Conservation (phyloP, 768 basidiomycete genomes). For the Panaeolus cyanescens region DNA sequence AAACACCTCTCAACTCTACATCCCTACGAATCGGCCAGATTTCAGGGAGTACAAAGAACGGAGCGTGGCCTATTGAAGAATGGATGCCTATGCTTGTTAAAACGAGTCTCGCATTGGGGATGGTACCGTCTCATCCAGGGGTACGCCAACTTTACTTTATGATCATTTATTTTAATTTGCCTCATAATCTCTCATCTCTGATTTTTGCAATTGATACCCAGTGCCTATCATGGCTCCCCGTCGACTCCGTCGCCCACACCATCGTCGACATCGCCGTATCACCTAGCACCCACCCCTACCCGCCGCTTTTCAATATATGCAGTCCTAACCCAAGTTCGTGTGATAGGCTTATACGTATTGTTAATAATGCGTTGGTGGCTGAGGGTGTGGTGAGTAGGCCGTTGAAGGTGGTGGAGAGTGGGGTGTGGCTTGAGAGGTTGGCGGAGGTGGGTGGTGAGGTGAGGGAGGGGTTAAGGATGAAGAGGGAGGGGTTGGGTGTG, state of each 20-base stretch:
- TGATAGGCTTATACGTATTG: neutral
- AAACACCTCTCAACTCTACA: neutral
- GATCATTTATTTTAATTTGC: too few relatives aligned
- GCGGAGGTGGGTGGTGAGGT: neutral
- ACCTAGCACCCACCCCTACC: neutral
- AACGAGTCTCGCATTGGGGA: neutral
- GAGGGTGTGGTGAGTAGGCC: neutral
- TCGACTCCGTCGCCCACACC: neutral
- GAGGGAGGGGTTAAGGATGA: too few relatives aligned
- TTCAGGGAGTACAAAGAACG: neutral
- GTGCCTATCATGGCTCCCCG: neutral
- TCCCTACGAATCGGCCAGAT: neutral
- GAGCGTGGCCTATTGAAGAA: neutral
- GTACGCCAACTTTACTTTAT: neutral
- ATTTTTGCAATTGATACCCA: neutral
- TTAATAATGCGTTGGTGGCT: neutral
- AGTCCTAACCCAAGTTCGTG: neutral
- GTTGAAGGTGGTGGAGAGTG: neutral
- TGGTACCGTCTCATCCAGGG: neutral
- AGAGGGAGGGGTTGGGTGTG: too few relatives aligned
- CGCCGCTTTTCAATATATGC: neutral
- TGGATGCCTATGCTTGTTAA: neutral
- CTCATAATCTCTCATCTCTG: too few relatives aligned
- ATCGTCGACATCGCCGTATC: neutral
- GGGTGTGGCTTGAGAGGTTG: neutral